phyloP scores from a whole-genome alignment of 371 early-diverging fungal species.

The Mucor irregularis region DNA sequence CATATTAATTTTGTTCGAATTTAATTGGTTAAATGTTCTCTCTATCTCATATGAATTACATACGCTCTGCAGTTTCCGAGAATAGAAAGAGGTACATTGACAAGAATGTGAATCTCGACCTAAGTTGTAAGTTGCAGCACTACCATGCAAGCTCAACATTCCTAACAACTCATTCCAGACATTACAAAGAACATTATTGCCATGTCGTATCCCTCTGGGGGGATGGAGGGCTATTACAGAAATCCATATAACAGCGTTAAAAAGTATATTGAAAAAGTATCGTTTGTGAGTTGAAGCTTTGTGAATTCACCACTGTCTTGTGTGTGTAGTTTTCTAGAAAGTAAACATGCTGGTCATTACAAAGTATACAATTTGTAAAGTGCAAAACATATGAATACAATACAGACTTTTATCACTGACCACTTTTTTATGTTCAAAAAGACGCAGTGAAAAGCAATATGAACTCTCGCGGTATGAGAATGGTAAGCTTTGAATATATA shows the following conservation, averaged over 20 bases:
- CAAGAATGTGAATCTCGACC: constrained; percentile 61
- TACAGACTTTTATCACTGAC: background rate
- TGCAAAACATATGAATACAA: background rate
- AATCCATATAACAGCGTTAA: constrained; percentile 61
- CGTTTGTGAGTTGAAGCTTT: background rate
- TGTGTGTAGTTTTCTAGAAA: constrained; percentile 66
- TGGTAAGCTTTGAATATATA: constrained; percentile 4
- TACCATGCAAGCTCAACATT: background rate
- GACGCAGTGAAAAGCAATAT: constrained; percentile 61
- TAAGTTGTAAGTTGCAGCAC: constrained; percentile 49
- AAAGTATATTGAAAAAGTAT: constrained; percentile 36
- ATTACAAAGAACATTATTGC: constrained; percentile 68
- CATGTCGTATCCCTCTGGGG: constrained; percentile 69
- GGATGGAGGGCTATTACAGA: constrained; percentile 67
- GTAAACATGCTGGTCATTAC: constrained; percentile 55
- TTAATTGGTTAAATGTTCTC: no score
- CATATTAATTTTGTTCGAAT: background rate
- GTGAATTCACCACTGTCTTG: no score
- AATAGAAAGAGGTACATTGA: constrained; percentile 56
- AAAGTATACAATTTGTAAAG: constrained; percentile 71
- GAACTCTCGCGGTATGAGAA: constrained; percentile 19
- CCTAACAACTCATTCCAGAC: constrained; percentile 32
- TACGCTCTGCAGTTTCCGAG: constrained; percentile 49
- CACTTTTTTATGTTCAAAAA: constrained; percentile 9
- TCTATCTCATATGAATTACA: constrained; percentile 31